Percentiles rank a stretch among this genome's conserved stretches.
phyloP scores from a whole-genome alignment of 352 stramenopile species.

The Phytopythium boreale region DNA sequence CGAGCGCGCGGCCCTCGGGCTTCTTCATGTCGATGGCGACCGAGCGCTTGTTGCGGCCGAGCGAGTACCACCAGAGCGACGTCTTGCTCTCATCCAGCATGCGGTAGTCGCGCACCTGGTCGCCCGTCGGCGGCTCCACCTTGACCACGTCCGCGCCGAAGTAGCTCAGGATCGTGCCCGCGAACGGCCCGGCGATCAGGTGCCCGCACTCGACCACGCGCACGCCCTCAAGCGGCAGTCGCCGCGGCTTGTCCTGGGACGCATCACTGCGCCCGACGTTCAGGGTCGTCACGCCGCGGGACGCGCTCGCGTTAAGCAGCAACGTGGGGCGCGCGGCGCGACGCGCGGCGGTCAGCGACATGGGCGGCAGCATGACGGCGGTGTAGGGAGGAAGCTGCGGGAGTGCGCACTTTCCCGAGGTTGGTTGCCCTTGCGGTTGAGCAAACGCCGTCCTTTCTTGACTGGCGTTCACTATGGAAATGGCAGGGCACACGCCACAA shows the following conservation, averaged over 20 bases:
- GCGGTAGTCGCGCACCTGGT: constrained; percentile 81
- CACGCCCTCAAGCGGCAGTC: constrained; percentile 62
- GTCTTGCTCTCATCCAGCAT: constrained; percentile 69
- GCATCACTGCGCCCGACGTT: neutral
- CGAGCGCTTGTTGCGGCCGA: constrained; percentile 86
- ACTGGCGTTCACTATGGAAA: constrained; percentile 1
- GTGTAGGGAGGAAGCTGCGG: neutral
- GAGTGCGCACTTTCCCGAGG: too few species aligned
- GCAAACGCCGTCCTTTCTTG: neutral
- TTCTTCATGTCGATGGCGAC: constrained; percentile 83
- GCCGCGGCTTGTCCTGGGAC: constrained; percentile 1
- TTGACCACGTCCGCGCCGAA: constrained; percentile 91
- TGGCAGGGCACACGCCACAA: too few species aligned
- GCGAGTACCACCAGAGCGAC: constrained; percentile 88
- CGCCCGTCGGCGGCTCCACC: constrained; percentile 80
- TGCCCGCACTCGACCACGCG: constrained; percentile 80
- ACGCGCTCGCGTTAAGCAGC: neutral
- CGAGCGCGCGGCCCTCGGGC: constrained; percentile 50
- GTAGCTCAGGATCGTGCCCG: constrained; percentile 83
- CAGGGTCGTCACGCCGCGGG: constrained; percentile 32
- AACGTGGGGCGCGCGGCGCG: neutral
- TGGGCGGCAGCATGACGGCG: neutral
- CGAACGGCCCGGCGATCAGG: constrained; percentile 78
- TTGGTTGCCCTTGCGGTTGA: neutral
- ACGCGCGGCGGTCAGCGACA: neutral